These are phyloP conservation scores for Aureobasidium namibiae DNA, from an alignment of 2,329 filamentous ascomycete species.

Conservation along the genomic window DNA sequence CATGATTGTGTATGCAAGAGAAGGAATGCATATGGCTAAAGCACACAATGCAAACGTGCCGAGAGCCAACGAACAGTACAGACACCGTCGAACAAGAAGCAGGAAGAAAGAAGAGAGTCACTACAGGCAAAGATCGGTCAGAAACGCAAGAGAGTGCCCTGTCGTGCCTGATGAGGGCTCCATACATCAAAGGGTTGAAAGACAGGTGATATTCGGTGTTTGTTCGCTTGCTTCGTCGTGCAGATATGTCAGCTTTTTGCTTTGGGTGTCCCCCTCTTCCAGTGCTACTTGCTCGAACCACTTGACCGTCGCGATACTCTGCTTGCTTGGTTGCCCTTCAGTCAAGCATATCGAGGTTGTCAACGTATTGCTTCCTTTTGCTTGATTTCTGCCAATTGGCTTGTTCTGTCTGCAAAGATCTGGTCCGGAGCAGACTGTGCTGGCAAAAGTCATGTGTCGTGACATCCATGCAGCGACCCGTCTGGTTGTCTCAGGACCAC, in stretches of 20 bases:
- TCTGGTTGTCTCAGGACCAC: not conserved
- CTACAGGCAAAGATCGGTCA: not conserved
- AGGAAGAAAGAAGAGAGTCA: not conserved
- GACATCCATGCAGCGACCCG: not conserved
- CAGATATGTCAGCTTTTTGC: conserved; percentile 1
- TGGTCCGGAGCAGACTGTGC: not conserved
- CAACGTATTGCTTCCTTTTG: not conserved
- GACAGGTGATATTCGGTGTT: not conserved
- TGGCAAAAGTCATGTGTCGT: not conserved
- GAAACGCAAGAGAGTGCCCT: not conserved
- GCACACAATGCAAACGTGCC: not conserved
- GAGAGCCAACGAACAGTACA: not conserved
- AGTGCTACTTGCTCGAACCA: not conserved
- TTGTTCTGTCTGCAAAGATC: not conserved
- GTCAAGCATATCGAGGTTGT: not conserved
- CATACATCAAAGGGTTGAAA: not conserved
- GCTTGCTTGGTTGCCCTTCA: not conserved
- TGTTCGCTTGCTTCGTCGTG: not conserved
- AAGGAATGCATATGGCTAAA: not conserved
- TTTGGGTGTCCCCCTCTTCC: not conserved
- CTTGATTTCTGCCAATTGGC: not conserved
- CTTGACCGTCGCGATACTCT: not conserved
- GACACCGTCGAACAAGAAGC: not conserved
- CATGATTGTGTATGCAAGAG: not conserved
- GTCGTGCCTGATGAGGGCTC: not conserved